Conservation (phyloP, 2,329 filamentous ascomycete species). For the Teratosphaeria nubilosa region DNA sequence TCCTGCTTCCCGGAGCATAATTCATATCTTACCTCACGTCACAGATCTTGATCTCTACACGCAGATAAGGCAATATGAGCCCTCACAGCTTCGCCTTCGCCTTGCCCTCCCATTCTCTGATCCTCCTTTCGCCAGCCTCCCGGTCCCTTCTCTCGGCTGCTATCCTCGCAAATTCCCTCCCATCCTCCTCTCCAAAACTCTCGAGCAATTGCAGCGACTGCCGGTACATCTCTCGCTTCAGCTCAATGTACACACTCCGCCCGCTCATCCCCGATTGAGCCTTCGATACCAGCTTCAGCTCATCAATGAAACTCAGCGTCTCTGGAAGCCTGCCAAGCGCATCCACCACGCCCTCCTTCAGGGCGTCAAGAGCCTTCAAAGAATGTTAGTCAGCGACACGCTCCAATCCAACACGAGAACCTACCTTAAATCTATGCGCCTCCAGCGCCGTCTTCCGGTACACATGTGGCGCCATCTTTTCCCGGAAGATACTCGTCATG, state of each 20-base stretch:
- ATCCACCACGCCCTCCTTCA: conserved; percentile 60
- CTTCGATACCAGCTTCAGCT: conserved; percentile 52
- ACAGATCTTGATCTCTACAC: too few relatives aligned
- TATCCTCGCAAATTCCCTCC: conserved; percentile 11
- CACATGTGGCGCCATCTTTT: conserved; percentile 48
- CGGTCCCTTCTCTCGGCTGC: conserved; percentile 18
- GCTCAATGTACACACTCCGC: conserved; percentile 55
- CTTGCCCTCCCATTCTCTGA: conserved; percentile 17
- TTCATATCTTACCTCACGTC: too few relatives aligned
- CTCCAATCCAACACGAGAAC: background rate
- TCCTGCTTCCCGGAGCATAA: too few relatives aligned
- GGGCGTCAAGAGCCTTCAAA: conserved; percentile 45
- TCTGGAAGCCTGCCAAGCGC: conserved; percentile 55
- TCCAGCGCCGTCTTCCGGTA: conserved; percentile 64
- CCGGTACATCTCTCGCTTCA: conserved; percentile 69
- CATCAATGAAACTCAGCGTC: conserved; percentile 48
- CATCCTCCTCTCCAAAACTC: conserved; percentile 30
- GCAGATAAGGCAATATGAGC: background rate
- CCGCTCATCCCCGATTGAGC: conserved; percentile 31
- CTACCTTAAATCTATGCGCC: conserved; percentile 51
- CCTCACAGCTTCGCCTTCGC: conserved; percentile 19
- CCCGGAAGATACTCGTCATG: conserved; percentile 65
- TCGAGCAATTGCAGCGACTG: conserved; percentile 52
- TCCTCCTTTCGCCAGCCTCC: conserved; percentile 20
- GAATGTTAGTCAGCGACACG: background rate